Base-by-base conservation (phyloP, 257 asterid genomes). In the Prunella vulgaris region DNA sequence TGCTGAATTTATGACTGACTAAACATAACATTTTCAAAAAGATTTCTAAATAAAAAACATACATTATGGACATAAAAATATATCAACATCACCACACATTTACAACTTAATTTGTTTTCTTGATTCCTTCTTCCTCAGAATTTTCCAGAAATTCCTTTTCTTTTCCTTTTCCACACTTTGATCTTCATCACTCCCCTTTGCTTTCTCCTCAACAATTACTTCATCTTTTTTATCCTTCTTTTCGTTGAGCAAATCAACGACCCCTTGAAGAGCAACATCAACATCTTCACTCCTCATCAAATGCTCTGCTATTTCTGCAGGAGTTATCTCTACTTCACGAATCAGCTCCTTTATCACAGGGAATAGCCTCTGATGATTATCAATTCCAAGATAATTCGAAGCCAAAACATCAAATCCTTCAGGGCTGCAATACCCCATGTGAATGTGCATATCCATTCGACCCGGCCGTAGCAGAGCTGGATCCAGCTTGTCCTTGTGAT, bases 361-460 rank as follows among this genome's bases (percentile, higher is more conserved):
- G 30, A 84, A 78, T 2, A 64, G 52, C 54, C 33, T 59, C 2
- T 75, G 79, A 30, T 84, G 79, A 59, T 80, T 84, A 1, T 38
- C 1, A 5, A 86, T 64, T 21, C 83, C 92, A 59, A 88, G 66
- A 69, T 90, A 90, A 63, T 88, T 90, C 0, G 1, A 27, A 6
- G 87, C 90, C 83, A 90, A 46, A 44, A 82, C 82, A 61, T 86
- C 85, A 59, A 90, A 88, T 30, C 92, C 90, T 30, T 76, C 82
- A 0, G 78, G 76, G 0, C 92, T 84, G 61, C 90, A 85, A 5
- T 88, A 90, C 18, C 94, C 90, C 93, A 90, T 84, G 53, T 84
- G 85, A 53, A 90, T 86, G 60, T 88, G 97, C 95, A 86, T 80
- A 66, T 90, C 97, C 97, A 90, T 90, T 62, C 93, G 79, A 27